Evolutionary conservation across 257 asterid species (phyloP).

Genomic region (Verbena officinalis): DNA sequence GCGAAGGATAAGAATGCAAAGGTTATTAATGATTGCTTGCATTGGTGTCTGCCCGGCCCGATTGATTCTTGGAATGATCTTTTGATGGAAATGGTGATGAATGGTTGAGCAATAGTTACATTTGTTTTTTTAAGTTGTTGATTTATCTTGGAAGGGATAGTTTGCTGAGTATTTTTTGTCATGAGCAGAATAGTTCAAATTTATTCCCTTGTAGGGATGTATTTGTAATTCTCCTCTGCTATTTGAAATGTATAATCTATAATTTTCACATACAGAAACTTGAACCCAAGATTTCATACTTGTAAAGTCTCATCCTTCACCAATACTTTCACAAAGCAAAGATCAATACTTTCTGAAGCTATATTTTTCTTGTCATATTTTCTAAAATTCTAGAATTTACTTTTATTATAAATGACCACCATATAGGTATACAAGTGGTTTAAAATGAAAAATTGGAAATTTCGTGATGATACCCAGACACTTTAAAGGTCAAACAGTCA

Average conservation of each 20-base stretch:
- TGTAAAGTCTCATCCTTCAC: too few relatives aligned
- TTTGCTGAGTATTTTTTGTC: not conserved
- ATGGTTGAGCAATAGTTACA: not conserved
- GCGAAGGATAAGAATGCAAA: conserved; percentile 44
- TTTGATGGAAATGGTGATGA: conserved; percentile 54
- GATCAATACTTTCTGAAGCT: too few relatives aligned
- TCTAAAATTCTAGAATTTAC: too few relatives aligned
- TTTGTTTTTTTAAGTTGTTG: not conserved
- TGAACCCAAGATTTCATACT: too few relatives aligned
- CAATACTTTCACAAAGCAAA: too few relatives aligned
- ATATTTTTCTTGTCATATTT: too few relatives aligned
- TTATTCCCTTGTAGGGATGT: not conserved
- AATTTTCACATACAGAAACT: too few relatives aligned
- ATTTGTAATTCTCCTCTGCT: not conserved
- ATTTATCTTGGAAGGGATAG: not conserved
- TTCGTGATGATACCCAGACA: too few relatives aligned
- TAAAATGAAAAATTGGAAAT: too few relatives aligned
- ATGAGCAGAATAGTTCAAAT: not conserved
- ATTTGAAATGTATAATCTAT: not conserved
- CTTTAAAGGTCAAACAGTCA: too few relatives aligned
- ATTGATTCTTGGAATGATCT: conserved; percentile 83
- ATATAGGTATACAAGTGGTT: too few relatives aligned
- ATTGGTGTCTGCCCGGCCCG: conserved; percentile 92
- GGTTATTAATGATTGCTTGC: conserved; percentile 67
- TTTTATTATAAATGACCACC: too few relatives aligned